Percentiles rank a stretch among this genome's conserved stretches.
Evolutionary conservation across 1,139 yeast genomes (phyloP).

Genomic region (Geotrichum histeridarum): DNA sequence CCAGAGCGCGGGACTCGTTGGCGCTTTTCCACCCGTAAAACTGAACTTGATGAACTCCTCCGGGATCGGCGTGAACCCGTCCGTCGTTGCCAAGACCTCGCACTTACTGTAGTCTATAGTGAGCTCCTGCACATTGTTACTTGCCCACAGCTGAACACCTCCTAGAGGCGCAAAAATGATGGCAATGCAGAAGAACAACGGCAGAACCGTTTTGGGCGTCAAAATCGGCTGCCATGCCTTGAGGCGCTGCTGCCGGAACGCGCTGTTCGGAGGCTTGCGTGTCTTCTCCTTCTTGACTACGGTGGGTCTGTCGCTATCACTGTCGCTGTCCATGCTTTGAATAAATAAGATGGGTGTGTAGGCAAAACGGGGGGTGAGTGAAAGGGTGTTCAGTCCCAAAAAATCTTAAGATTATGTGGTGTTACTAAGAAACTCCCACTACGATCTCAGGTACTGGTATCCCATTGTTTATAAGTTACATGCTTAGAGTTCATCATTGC

Average conservation of each 20-base stretch:
- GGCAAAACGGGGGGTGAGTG: too few relatives aligned
- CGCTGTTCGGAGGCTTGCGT: slow-evolving; percentile 42
- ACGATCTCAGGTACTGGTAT: too few relatives aligned
- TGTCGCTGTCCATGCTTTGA: slow-evolving; percentile 36
- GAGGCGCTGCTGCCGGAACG: slow-evolving; percentile 45
- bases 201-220: slow-evolving; percentile 85
- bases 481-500: too few relatives aligned
- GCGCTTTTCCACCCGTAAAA: slow-evolving; percentile 41
- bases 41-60: slow-evolving; percentile 48
- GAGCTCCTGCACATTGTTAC: slow-evolving; percentile 70
- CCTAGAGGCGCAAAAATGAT: slow-evolving; percentile 85
- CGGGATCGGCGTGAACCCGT: slow-evolving; percentile 59
- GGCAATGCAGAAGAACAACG: slow-evolving; percentile 68
- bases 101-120: slow-evolving; percentile 80
- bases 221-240: slow-evolving; percentile 67
- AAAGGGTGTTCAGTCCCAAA: background rate
- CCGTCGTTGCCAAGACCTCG: slow-evolving; percentile 50
- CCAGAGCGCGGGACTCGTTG: slow-evolving; percentile 57
- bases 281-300: slow-evolving; percentile 32
- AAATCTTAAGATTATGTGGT: too few relatives aligned
- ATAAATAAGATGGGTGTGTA: background rate
- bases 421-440: too few relatives aligned
- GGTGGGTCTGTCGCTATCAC: slow-evolving; percentile 32
- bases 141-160: slow-evolving; percentile 80
- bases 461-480: too few relatives aligned